phyloP scores from a whole-genome alignment of 306 rosid species.

The Albizia julibrissin region DNA sequence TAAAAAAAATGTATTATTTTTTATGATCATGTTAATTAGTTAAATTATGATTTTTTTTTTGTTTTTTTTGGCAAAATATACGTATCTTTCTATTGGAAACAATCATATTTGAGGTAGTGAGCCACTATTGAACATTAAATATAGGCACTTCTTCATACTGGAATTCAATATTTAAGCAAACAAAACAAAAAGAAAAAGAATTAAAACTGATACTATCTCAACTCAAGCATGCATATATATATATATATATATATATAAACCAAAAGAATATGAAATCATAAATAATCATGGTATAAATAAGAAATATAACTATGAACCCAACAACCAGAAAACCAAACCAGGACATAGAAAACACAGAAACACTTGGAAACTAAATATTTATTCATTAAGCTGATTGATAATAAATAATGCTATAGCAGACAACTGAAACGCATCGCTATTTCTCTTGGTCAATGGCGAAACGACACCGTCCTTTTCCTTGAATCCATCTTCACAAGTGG shows the following conservation, averaged over 20 bases:
- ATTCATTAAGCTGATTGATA: slow-evolving; percentile 40
- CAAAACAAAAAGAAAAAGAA: background rate
- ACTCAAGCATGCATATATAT: background rate
- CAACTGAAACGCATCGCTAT: slow-evolving; percentile 55
- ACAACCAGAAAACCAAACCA: background rate
- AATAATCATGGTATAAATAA: background rate
- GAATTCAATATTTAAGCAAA: background rate
- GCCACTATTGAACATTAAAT: no score
- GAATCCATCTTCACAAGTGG: slow-evolving; percentile 86
- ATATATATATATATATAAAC: no score
- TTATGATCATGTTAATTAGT: no score
- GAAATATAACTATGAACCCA: background rate
- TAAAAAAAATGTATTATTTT: no score
- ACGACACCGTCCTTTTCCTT: slow-evolving; percentile 30
- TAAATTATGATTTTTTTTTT: no score
- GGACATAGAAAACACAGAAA: background rate
- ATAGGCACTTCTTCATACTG: rapidly evolving
- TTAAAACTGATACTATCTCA: background rate
- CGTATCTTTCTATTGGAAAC: no score
- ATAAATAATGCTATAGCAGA: slow-evolving; percentile 69
- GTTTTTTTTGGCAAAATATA: no score
- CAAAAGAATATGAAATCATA: background rate
- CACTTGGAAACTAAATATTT: background rate
- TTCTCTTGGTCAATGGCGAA: slow-evolving; percentile 64
- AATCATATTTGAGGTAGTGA: no score